Conservation (phyloP, 768 basidiomycete genomes). For the Tulasnella sp. region DNA sequence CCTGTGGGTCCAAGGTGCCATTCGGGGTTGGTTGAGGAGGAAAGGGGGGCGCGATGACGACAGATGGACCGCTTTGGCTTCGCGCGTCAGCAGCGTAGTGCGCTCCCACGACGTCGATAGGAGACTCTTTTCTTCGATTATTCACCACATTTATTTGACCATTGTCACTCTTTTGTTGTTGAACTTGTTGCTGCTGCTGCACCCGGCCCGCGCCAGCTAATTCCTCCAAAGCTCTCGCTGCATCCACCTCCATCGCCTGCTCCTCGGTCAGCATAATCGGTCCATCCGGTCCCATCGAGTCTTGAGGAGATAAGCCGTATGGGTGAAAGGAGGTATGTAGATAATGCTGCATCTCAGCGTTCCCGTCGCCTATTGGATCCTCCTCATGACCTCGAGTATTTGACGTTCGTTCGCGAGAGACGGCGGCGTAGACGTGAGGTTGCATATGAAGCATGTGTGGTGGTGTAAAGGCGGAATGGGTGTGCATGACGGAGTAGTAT, state of each 20-base stretch:
- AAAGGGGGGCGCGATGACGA: too few species aligned
- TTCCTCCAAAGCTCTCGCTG: conserved; percentile 11
- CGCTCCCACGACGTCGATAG: too few species aligned
- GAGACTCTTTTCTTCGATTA: too few species aligned
- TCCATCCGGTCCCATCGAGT: background rate
- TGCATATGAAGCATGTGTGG: conserved; percentile 9
- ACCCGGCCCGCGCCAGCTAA: background rate
- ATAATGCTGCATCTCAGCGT: too few species aligned
- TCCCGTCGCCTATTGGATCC: too few species aligned
- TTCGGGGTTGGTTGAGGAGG: background rate
- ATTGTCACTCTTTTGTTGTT: background rate
- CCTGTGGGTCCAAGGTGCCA: background rate
- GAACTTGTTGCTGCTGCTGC: too few species aligned
- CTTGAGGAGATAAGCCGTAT: background rate
- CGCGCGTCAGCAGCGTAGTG: too few species aligned
- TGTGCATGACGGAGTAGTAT: background rate
- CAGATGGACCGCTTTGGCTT: too few species aligned
- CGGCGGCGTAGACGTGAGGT: conserved; percentile 2
- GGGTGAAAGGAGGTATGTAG: background rate
- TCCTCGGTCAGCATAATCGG: background rate
- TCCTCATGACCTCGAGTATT: conserved; percentile 6
- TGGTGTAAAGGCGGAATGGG: conserved; percentile 2
- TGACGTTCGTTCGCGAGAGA: conserved; percentile 12
- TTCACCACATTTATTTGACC: background rate
- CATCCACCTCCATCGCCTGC: conserved; percentile 13